Percentiles rank a stretch among this genome's conserved stretches.
These are phyloP conservation scores for Fagus sylvatica DNA, from an alignment of 306 rosid species.

Conservation along the genomic window DNA sequence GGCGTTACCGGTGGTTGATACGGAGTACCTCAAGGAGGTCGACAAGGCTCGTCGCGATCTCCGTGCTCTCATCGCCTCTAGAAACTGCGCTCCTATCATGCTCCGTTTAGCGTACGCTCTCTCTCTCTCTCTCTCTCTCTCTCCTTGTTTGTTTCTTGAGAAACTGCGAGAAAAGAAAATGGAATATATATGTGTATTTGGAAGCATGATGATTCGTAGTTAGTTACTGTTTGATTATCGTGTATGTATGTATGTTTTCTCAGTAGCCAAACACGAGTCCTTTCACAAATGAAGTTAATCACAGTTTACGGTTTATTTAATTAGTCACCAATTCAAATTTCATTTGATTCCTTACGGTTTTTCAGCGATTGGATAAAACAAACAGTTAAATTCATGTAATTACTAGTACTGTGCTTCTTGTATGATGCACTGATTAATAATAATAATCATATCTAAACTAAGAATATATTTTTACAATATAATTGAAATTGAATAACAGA, in stretches of 20 bases:
- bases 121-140: slow-evolving; percentile 23
- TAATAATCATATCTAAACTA: too few relatives aligned
- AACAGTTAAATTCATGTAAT: too few relatives aligned
- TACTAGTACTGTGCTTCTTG: too few relatives aligned
- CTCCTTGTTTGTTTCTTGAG: slow-evolving; percentile 3
- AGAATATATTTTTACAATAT: too few relatives aligned
- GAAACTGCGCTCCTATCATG: slow-evolving; percentile 92
- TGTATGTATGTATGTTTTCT: background rate
- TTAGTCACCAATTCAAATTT: too few relatives aligned
- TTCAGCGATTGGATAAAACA: background rate
- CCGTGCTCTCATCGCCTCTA: slow-evolving; percentile 75
- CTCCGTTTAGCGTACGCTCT: slow-evolving; percentile 77
- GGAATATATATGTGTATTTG: background rate
- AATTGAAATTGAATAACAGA: too few relatives aligned
- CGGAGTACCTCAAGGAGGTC: slow-evolving; percentile 68
- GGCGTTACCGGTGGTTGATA: slow-evolving; percentile 74
- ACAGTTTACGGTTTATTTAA: too few relatives aligned
- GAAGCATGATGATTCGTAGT: too few relatives aligned
- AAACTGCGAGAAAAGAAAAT: background rate
- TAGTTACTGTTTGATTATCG: too few relatives aligned
- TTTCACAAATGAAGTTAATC: too few relatives aligned
- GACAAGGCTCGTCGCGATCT: slow-evolving; percentile 92
- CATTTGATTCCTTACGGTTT: background rate
- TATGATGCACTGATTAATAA: too few relatives aligned
- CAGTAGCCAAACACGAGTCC: background rate